Base-by-base conservation (phyloP, 306 rosid genomes). In the Pyrus communis region DNA sequence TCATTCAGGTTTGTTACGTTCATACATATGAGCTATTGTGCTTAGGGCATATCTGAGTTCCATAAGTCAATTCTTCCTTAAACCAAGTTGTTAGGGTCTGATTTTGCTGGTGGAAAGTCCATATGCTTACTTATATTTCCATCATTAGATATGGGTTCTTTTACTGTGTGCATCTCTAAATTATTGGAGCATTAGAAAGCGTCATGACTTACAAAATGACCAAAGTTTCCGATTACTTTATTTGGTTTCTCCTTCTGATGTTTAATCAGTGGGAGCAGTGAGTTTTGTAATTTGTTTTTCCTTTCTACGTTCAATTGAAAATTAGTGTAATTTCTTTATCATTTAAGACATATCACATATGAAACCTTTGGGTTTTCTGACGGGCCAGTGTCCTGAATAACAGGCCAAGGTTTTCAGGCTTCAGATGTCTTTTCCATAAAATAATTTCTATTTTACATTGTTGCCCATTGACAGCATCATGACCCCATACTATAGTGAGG, bases 401-500 rank as follows among this genome's bases (percentile, higher is more conserved):
- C 49, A 28, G 25, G 70, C 40, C 49, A 49, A 71, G 59, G 23
- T 54, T 35, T 35, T 65, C 40, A 65, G 68, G 38, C 79, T 76
- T 70, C 22, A 70, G 74, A 79, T 69, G 31, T 52, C n/a, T 79
- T 19, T 76, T 15, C 12, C 59, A 67, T 64, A 45, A 14, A 38
- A 49, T 35, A 9, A 77, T 71, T 28, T 4, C 28, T 52, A 67
- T 35, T 70, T 35, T 52, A 77, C 63, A 76, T 73, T 63, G 77
- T 72, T 77, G 17, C 73, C 73, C 60, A 49, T 80, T 78, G 78
- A 77, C 87, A 95, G 99, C 77, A 96, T 95, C 82, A 71, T 95
- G 84, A 95, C 99, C 73, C 99, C 99, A 62, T 95, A 95, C 93
- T 95, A 95, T 54, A 90, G 97, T 80, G 99, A 95, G 83, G 99